Percentiles rank a stretch among this genome's conserved stretches.
These are phyloP conservation scores for Candida pseudoviswanathii DNA, from an alignment of 1,139 yeast genomes.

Conservation along the genomic window DNA sequence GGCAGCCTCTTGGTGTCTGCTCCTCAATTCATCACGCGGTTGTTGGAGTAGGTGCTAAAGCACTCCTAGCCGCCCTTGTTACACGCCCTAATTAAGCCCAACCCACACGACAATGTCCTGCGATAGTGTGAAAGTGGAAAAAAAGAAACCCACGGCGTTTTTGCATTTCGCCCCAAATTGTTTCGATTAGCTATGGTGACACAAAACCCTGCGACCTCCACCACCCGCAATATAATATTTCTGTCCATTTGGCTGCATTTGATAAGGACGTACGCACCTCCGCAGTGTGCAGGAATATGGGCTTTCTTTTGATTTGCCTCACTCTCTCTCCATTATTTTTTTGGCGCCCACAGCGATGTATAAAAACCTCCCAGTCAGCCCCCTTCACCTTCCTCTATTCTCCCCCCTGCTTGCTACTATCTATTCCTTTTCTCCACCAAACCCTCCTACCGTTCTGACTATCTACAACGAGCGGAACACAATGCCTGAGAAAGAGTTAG, in stretches of 20 bases:
- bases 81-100: neutral
- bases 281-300: neutral
- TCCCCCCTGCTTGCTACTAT: no score
- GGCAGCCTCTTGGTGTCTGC: no score
- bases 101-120: neutral
- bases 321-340: neutral
- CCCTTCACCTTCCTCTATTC: neutral
- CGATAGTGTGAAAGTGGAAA: neutral
- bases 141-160: slow-evolving; percentile 3
- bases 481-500: slow-evolving; percentile 47
- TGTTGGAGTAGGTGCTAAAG: no score
- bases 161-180: neutral
- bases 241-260: neutral
- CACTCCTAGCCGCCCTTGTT: no score
- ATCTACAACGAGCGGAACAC: neutral
- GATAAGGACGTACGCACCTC: neutral
- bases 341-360: neutral
- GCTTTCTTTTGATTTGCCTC: neutral
- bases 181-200: neutral
- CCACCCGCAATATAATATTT: neutral
- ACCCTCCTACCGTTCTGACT: neutral
- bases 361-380: neutral
- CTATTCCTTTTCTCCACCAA: neutral
- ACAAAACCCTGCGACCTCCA: neutral
- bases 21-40: no score